Evolutionary conservation across 495 filamentous ascomycete species (phyloP).

Genomic region (Hypoxylon lienhwacheense): DNA sequence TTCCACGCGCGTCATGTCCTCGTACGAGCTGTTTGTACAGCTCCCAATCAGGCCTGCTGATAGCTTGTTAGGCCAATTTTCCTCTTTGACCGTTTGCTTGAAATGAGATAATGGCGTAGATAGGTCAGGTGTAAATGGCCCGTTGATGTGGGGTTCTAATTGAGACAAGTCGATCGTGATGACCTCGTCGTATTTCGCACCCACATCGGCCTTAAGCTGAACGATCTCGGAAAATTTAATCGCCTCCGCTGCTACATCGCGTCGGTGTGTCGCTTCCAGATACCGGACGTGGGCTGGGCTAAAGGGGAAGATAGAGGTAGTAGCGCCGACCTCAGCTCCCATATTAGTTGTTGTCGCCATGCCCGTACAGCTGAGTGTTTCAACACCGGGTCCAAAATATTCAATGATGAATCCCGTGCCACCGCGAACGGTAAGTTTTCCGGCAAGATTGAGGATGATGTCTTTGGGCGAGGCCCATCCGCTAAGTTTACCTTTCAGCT

Average conservation of each 20-base stretch:
- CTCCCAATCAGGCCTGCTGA: slow-evolving; percentile 93
- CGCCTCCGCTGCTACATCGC: slow-evolving; percentile 67
- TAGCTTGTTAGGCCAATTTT: slow-evolving; percentile 88
- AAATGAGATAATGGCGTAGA: slow-evolving; percentile 90
- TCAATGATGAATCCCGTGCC: slow-evolving; percentile 95
- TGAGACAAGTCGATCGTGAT: slow-evolving; percentile 89
- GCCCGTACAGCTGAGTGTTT: slow-evolving; percentile 86
- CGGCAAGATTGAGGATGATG: slow-evolving; percentile 86
- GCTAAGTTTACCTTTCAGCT: slow-evolving; percentile 77
- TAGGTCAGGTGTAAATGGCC: slow-evolving; percentile 92
- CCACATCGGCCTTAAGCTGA: slow-evolving; percentile 65
- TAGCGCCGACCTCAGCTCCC: slow-evolving; percentile 88
- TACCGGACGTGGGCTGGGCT: slow-evolving; percentile 62
- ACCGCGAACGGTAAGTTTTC: slow-evolving; percentile 87
- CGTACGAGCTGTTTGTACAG: slow-evolving; percentile 97
- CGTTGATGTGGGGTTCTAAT: slow-evolving; percentile 96
- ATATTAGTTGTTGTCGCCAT: slow-evolving; percentile 95
- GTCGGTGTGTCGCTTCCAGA: slow-evolving; percentile 78
- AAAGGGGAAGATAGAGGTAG: slow-evolving; percentile 83
- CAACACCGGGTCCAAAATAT: slow-evolving; percentile 83
- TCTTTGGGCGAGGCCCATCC: slow-evolving; percentile 96
- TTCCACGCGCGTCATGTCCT: slow-evolving; percentile 96
- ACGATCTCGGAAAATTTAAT: slow-evolving; percentile 50
- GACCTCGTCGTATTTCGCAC: slow-evolving; percentile 83
- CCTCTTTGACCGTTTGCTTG: slow-evolving; percentile 74